Evolutionary conservation across 2,329 filamentous ascomycete species (phyloP).

Genomic region (Aureobasidium mangrovei): DNA sequence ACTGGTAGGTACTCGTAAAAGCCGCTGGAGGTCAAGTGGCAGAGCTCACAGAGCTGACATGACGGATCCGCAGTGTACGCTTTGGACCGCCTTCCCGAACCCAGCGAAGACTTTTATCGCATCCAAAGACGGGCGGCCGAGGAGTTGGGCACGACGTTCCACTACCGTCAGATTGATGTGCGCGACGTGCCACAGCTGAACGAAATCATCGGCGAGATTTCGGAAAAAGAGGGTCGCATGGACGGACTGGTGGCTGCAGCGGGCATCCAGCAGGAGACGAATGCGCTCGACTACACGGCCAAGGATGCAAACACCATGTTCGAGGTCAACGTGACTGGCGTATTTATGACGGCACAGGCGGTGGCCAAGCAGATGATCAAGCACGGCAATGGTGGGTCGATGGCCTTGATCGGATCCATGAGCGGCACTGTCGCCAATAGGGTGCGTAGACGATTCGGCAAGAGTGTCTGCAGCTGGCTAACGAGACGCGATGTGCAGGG

Average conservation of each 20-base stretch:
- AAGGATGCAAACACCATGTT: conserved; percentile 56
- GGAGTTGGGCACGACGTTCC: conserved; percentile 55
- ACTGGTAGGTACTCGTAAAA: conserved; percentile 37
- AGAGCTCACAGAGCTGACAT: neutral
- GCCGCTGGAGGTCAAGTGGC: neutral
- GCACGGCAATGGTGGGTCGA: conserved; percentile 51
- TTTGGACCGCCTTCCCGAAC: conserved; percentile 52
- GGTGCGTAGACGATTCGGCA: conserved; percentile 38
- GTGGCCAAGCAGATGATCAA: conserved; percentile 56
- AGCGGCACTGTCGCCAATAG: conserved; percentile 52
- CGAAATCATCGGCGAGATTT: conserved; percentile 59
- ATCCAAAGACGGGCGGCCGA: conserved; percentile 55
- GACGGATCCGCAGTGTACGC: conserved; percentile 48
- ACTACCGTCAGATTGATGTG: conserved; percentile 74
- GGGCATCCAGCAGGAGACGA: conserved; percentile 72
- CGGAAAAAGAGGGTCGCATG: conserved; percentile 58
- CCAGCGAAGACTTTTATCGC: conserved; percentile 53
- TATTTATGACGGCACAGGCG: conserved; percentile 56
- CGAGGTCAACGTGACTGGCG: conserved; percentile 52
- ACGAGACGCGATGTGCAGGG: conserved; percentile 39
- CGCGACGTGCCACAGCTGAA: conserved; percentile 62
- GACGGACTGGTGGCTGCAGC: conserved; percentile 72
- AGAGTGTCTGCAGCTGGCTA: conserved; percentile 9
- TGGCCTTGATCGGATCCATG: conserved; percentile 56
- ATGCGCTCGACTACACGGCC: conserved; percentile 67